Evolutionary conservation across 208 protist species (phyloP).

Genomic region (Trypanosomatidae sp.): DNA sequence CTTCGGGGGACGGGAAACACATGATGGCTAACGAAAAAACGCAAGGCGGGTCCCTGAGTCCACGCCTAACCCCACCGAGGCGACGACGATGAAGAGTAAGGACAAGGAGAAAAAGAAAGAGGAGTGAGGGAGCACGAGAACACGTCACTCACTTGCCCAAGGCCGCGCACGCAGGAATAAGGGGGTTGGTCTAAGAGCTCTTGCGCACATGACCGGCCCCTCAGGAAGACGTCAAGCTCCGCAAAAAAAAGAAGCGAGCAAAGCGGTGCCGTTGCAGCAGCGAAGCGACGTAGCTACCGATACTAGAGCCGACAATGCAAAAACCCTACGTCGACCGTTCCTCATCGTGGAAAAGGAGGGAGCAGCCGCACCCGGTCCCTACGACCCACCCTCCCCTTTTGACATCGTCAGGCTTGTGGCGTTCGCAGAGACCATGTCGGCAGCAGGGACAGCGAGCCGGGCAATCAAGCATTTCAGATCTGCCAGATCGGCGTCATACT

Average conservation of each 20-base stretch:
- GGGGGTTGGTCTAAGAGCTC: neutral
- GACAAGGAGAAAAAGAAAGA: neutral
- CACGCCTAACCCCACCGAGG: neutral
- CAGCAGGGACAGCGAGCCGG: slow-evolving; percentile 2
- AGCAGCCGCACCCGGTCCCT: neutral
- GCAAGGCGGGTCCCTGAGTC: neutral
- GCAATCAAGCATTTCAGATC: slow-evolving; percentile 32
- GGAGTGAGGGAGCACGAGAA: neutral
- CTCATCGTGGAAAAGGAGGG: too few species aligned
- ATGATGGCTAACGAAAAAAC: neutral
- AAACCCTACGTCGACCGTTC: neutral
- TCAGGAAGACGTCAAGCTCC: neutral
- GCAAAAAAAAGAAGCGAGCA: neutral
- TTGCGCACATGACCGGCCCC: neutral
- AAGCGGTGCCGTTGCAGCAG: neutral
- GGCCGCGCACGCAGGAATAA: neutral
- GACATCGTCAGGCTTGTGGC: neutral
- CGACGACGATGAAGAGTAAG: neutral
- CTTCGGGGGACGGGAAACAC: neutral
- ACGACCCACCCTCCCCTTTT: neutral
- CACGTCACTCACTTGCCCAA: neutral
- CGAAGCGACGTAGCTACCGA: neutral
- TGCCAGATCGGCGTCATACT: slow-evolving; percentile 41
- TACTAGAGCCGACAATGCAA: neutral
- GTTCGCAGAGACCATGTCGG: neutral